These are phyloP conservation scores for Chalciporus sphaerocephalus DNA, from an alignment of 768 basidiomycete species.

Conservation along the genomic window DNA sequence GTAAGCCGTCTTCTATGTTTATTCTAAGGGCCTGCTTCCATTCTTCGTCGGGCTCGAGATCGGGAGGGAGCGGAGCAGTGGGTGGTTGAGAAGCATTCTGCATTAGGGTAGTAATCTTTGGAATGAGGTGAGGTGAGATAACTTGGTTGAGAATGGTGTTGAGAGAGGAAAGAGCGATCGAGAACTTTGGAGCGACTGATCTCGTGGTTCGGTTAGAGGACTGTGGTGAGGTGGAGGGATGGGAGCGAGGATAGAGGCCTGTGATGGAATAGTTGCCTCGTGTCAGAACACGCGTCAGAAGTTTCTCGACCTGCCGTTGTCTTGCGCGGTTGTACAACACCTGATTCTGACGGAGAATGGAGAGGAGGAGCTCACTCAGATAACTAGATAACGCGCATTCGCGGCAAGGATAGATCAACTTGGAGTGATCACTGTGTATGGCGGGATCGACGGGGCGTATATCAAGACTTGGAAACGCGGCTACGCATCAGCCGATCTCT, in stretches of 20 bases:
- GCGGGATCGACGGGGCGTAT: constrained; percentile 6
- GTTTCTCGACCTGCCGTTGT: constrained; percentile 2
- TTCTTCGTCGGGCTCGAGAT: constrained; percentile 48
- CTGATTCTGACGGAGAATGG: not conserved
- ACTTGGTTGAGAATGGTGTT: not conserved
- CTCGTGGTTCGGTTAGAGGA: constrained; percentile 15
- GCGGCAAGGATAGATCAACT: constrained; percentile 11
- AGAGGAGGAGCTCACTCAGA: constrained; percentile 13
- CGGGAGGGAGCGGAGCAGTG: constrained; percentile 11
- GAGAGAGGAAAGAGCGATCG: constrained; percentile 6
- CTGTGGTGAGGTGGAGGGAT: constrained; percentile 13
- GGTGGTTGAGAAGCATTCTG: constrained; percentile 13
- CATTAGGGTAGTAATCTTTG: constrained; percentile 23
- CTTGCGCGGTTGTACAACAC: not conserved
- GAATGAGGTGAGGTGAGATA: constrained; percentile 1
- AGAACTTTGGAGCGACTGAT: constrained; percentile 10
- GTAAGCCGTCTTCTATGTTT: constrained; percentile 47
- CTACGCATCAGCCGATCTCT: constrained; percentile 12
- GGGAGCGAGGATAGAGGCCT: constrained; percentile 24
- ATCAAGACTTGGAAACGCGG: not conserved
- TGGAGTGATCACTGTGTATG: not conserved
- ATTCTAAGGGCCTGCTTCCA: constrained; percentile 49
- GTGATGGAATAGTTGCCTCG: constrained; percentile 49
- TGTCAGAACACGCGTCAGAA: constrained; percentile 50
- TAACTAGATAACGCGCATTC: constrained; percentile 11